Evolutionary conservation across 768 basidiomycete species (phyloP), one percentile per base, ranked within the genome.

Genomic region (Tricholoma sp.): DNA sequence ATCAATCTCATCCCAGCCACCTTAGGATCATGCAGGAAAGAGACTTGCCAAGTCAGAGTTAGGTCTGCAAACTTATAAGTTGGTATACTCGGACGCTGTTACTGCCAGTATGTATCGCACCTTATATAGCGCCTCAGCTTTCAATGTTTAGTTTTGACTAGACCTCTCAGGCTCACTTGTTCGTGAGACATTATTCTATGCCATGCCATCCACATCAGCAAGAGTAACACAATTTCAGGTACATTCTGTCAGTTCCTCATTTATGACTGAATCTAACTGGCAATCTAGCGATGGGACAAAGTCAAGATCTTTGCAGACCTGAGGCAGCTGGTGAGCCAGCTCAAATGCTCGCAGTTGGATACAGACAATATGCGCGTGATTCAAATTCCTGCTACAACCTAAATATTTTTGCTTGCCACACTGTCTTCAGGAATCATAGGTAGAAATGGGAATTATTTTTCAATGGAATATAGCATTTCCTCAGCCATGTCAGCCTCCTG

Each of bases 181-280:
- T 34, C 20, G 12, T 3, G 87, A 88, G 64, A 91, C 89, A 0
- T 63, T 92, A 0, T 82, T 94, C 65, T 93, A 83, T 65, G 85
- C 86, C 2, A 77, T 88, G 32, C 88, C 89, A 0, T 87, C 84
- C 61, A 90, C 89, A 0, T 93, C 90, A 0, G 90, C 85, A 0
- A 76, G 82, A 7, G 88, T 92, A 0, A 82, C 84, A 11, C 71
- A 76, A n/a, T 85, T 87, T 62, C 87, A 89, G 73, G 90, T 88
- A 31, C 2, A 18, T 31, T 36, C 32, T 17, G 6, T 29, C 7
- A 17, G 17, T 12, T 42, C 7, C 3, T 4, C 13, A n/a, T 24
- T 37, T 3, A 12, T 9, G 1, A 15, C 28, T 28, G 6, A 12
- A 20, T 33, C 2, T 50, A 2, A 9, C 6, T 37, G 11, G 11